A percentile compares a stretch with the other conserved stretches of the same genome.
Conservation (phyloP, 176 grass and related monocot species). For the Eremochloa ophiuroides region DNA sequence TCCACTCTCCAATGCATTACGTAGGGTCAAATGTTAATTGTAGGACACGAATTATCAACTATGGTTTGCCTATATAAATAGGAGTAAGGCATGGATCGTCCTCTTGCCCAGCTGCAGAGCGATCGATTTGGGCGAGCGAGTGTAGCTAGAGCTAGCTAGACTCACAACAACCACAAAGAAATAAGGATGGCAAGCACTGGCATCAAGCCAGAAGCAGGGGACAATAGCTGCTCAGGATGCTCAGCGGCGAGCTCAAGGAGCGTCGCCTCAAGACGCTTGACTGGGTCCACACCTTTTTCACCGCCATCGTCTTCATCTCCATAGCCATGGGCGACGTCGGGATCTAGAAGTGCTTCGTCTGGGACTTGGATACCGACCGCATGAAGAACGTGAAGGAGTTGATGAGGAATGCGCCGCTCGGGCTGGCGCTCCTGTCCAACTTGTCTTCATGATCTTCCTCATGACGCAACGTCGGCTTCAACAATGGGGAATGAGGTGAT, state of each 20-base stretch:
- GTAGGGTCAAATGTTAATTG: too few relatives aligned
- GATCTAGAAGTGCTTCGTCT: background rate
- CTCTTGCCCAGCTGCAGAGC: too few relatives aligned
- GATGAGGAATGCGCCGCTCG: background rate
- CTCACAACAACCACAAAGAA: too few relatives aligned
- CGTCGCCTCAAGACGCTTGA: background rate
- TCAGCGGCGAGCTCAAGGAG: background rate
- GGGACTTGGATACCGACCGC: accelerated
- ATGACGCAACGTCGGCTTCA: background rate
- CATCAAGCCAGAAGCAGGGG: background rate
- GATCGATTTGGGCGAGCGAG: too few relatives aligned
- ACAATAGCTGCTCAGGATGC: background rate
- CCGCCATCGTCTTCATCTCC: background rate
- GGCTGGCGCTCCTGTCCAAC: background rate
- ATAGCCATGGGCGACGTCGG: background rate
- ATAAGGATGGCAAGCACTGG: too few relatives aligned
- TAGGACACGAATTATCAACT: too few relatives aligned
- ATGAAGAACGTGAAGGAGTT: background rate
- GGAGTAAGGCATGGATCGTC: too few relatives aligned
- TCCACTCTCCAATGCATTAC: too few relatives aligned
- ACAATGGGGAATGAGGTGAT: background rate
- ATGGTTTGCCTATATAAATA: too few relatives aligned
- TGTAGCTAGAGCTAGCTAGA: too few relatives aligned
- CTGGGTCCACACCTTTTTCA: background rate
- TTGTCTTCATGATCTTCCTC: background rate